phyloP scores from a whole-genome alignment of 2,329 filamentous ascomycete species.

The Ophiostoma fasciatum region DNA sequence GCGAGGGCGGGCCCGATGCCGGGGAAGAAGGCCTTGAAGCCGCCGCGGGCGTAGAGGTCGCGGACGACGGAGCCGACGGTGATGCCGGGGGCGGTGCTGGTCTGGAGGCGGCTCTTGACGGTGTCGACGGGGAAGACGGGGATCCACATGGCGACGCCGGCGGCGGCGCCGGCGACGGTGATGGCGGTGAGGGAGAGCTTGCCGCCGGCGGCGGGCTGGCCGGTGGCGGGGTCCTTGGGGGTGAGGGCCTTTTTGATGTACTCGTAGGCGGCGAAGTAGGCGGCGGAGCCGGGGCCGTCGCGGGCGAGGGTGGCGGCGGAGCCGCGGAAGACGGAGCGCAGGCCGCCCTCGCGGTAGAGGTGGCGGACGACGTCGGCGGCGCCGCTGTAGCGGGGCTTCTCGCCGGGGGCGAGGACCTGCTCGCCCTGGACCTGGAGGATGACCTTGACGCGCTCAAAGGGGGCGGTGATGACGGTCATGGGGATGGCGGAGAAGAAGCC shows the following conservation, averaged over 20 bases:
- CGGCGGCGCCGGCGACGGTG: constrained; percentile 73
- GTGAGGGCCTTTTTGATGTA: constrained; percentile 80
- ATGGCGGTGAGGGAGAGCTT: constrained; percentile 71
- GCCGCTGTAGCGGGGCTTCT: constrained; percentile 84
- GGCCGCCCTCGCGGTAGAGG: constrained; percentile 79
- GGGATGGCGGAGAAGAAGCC: constrained; percentile 97
- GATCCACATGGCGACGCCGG: constrained; percentile 98
- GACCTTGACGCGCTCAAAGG: constrained; percentile 97
- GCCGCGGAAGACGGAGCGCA: constrained; percentile 86
- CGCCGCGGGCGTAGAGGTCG: constrained; percentile 70
- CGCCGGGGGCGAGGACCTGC: constrained; percentile 66
- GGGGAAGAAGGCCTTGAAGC: constrained; percentile 88
- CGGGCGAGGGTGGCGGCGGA: constrained; percentile 80
- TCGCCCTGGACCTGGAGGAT: constrained; percentile 96
- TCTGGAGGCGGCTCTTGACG: constrained; percentile 87
- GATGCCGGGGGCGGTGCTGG: constrained; percentile 62
- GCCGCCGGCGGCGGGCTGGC: constrained; percentile 47
- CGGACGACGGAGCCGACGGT: constrained; percentile 67
- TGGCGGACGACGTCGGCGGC: constrained; percentile 83
- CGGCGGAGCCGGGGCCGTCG: constrained; percentile 83
- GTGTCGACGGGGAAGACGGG: constrained; percentile 97
- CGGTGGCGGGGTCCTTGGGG: constrained; percentile 60
- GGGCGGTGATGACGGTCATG: constrained; percentile 96
- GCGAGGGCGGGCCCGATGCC: constrained; percentile 87
- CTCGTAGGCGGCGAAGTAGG: constrained; percentile 97